Evolutionary conservation across 2,329 filamentous ascomycete species (phyloP), one percentile per base, ranked within the genome.

Genomic region (Capronia epimyces): DNA sequence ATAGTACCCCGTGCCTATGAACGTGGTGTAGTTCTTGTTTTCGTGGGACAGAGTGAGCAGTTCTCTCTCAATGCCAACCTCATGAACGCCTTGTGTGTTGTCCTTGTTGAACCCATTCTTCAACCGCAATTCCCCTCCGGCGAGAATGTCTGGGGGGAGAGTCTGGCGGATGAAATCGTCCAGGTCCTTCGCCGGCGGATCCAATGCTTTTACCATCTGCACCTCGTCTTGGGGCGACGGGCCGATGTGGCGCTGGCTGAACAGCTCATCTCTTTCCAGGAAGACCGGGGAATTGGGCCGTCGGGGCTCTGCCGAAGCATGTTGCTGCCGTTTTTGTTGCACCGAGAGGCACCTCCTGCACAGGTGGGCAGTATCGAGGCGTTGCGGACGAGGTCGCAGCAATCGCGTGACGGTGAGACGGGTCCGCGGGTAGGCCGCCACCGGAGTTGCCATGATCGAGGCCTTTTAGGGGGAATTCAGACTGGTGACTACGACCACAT

Each of bases 191-290:
- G 76, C 84, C 0, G 87, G 86, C 15, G 89, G 87, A 52, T 88
- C 83, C 34, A 97, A 75, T 1, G 78, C 78, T 62, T 83, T 80
- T 53, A 96, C 81, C 91, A 97, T 96, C 64, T 80, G 46, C 75
- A 96, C 50, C 84, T 91, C 53, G 95, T 98, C 69, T 82, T 89
- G 61, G 91, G 96, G 62, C 87, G 96, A 70, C 90, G 93, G 56
- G 91, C 89, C 50, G 95, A 96, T 95, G 71, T 96, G 91, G 43
- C 91, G 82, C 52, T 85, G 79, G 49, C 55, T 56, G 45, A 61
- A 61, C 12, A 41, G 46, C 31, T 47, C 43, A 36, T 48, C 39
- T 42, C 29, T 27, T 12, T 46, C 29, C 9, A 46, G 25, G 27
- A 55, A 57, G 10, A 34, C 42, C 12, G 43, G 25, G 15, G n/a